Conservation (phyloP, 2,329 filamentous ascomycete genomes). For the Alternaria triticina region DNA sequence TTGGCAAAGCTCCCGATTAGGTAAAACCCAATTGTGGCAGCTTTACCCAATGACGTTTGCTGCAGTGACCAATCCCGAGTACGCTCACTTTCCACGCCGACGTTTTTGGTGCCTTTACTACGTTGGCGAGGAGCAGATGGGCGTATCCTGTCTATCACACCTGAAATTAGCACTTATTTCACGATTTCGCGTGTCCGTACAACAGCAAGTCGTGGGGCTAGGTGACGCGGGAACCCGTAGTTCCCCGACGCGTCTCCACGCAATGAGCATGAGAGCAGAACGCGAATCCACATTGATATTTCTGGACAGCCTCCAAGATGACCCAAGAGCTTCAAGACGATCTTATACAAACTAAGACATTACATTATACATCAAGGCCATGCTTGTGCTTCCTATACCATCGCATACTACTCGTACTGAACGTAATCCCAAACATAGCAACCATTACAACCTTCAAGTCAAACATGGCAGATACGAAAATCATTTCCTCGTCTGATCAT, state of each 20-base stretch:
- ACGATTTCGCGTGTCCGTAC: neutral
- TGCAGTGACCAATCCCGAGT: constrained; percentile 1
- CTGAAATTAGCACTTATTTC: neutral
- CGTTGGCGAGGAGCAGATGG: neutral
- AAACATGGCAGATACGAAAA: neutral
- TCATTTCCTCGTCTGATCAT: neutral
- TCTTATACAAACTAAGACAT: neutral
- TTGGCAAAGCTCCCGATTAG: constrained; percentile 14
- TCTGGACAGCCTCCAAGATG: neutral
- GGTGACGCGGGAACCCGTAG: neutral
- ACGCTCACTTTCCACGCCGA: neutral
- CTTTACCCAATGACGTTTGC: constrained; percentile 9
- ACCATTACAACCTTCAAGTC: neutral
- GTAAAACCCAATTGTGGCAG: constrained; percentile 9
- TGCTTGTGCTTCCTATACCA: neutral
- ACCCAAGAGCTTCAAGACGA: neutral
- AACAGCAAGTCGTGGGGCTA: neutral
- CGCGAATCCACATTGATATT: neutral
- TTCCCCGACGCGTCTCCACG: neutral
- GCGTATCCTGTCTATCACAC: too few relatives aligned
- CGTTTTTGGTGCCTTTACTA: neutral
- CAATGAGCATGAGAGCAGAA: neutral
- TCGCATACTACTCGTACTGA: neutral
- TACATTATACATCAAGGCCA: neutral
- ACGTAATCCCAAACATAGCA: neutral